Percentiles rank a stretch among this genome's conserved stretches.
Evolutionary conservation across 208 protist species (phyloP).

Genomic region (Acanthamoeba triangularis): DNA sequence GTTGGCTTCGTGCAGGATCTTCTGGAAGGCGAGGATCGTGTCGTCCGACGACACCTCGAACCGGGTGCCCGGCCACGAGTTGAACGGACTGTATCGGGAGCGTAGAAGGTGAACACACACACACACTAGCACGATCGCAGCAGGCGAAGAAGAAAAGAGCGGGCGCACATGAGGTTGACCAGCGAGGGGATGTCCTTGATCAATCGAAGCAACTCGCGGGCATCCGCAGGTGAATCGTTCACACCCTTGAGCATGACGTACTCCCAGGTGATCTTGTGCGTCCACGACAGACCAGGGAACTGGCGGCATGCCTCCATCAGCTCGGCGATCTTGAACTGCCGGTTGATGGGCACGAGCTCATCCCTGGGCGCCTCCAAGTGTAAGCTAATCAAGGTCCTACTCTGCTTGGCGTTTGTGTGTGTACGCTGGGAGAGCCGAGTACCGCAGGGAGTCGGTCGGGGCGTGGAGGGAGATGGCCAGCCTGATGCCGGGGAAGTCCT

Average conservation of each 20-base stretch:
- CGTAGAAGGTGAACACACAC: background rate
- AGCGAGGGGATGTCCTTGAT: slow-evolving; percentile 70
- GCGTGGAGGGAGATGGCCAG: slow-evolving; percentile 69
- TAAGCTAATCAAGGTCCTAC: background rate
- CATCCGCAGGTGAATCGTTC: slow-evolving; percentile 22
- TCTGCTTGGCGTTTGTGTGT: background rate
- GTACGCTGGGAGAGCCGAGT: background rate
- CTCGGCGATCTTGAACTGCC: slow-evolving; percentile 21
- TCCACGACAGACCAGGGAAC: slow-evolving; percentile 71
- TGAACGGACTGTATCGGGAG: slow-evolving; percentile 51
- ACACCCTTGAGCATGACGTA: slow-evolving; percentile 73
- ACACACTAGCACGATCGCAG: background rate
- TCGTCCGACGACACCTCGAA: slow-evolving; percentile 45
- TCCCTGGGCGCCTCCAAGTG: background rate
- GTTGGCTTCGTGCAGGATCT: slow-evolving; percentile 69
- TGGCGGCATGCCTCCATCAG: slow-evolving; percentile 44
- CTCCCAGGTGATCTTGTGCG: slow-evolving; percentile 66
- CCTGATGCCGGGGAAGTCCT: slow-evolving; percentile 67
- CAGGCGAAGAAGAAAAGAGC: background rate
- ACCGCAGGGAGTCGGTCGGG: background rate
- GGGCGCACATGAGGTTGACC: slow-evolving; percentile 66
- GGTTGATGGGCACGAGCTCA: slow-evolving; percentile 58
- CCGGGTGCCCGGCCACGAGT: slow-evolving; percentile 54
- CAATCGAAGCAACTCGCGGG: slow-evolving; percentile 11
- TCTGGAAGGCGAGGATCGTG: slow-evolving; percentile 60